Conservation (phyloP, 352 stramenopile genomes). For the Phytopythium mirpurense region DNA sequence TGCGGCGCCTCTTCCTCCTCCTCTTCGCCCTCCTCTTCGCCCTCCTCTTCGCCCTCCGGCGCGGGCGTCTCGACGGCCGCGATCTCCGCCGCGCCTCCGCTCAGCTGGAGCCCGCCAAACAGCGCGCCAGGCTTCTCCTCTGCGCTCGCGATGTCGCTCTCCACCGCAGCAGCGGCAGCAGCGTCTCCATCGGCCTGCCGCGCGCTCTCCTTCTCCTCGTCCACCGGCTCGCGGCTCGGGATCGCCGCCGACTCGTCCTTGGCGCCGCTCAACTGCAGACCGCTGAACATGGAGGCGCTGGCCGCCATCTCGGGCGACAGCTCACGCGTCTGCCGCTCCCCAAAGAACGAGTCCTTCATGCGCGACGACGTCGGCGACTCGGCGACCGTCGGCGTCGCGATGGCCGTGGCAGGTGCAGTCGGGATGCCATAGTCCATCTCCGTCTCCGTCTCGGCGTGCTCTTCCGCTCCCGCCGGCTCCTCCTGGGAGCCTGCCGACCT, state of each 20-base stretch:
- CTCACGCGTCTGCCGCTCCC: constrained; percentile 12
- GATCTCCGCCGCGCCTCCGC: neutral
- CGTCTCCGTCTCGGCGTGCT: constrained; percentile 6
- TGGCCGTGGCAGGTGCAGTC: neutral
- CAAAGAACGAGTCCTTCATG: constrained; percentile 55
- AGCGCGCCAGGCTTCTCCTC: constrained; percentile 1
- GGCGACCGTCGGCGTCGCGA: constrained; percentile 2
- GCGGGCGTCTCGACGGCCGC: neutral
- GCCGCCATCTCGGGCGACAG: constrained; percentile 11
- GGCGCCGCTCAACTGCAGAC: constrained; percentile 34
- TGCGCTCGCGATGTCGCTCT: neutral
- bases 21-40: neutral
- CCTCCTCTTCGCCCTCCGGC: neutral
- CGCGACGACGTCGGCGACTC: constrained; percentile 31
- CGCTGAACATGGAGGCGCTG: constrained; percentile 34
- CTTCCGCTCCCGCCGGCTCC: constrained; percentile 7
- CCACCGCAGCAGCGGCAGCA: too few relatives aligned
- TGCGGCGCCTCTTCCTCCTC: constrained; percentile 6
- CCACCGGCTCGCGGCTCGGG: neutral
- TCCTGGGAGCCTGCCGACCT: constrained; percentile 9
- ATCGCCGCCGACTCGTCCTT: constrained; percentile 3
- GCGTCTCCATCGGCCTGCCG: neutral
- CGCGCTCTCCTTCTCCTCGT: constrained; percentile 2
- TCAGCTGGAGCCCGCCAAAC: constrained; percentile 9
- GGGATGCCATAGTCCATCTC: constrained; percentile 2